Percentiles rank a stretch among this genome's conserved stretches.
phyloP scores from a whole-genome alignment of 148 eudicot species.

The Mesembryanthemum crystallinum region DNA sequence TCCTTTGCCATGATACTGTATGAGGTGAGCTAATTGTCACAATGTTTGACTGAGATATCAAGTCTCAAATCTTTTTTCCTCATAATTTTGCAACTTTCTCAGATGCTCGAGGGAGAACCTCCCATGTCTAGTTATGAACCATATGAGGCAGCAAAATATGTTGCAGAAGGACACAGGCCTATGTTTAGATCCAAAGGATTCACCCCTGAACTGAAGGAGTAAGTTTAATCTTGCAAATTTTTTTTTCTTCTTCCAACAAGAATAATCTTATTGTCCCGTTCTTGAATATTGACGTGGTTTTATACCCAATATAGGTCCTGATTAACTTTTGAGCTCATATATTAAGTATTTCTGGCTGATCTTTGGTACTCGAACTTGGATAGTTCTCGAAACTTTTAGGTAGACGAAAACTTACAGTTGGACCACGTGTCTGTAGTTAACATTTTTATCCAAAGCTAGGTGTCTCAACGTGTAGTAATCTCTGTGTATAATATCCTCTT shows the following conservation, averaged over 20 bases:
- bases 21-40: conserved; percentile 56
- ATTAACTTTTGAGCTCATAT: neutral
- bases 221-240: conserved; percentile 27
- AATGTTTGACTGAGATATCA: neutral
- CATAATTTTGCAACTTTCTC: conserved; percentile 26
- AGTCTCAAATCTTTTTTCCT: conserved; percentile 1
- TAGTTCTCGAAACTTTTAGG: neutral
- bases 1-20: conserved; percentile 94
- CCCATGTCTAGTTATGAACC: conserved; percentile 68
- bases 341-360: neutral
- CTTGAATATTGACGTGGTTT: neutral
- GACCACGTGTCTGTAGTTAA: neutral
- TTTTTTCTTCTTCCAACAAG: neutral
- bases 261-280: neutral
- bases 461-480: too few species aligned
- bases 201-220: conserved; percentile 65
- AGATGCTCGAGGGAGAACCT: conserved; percentile 88
- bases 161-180: conserved; percentile 83
- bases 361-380: neutral
- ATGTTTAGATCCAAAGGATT: conserved; percentile 58
- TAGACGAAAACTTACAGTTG: conserved; percentile 1
- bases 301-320: neutral
- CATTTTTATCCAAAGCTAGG: too few species aligned
- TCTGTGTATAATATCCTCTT: too few species aligned
- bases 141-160: conserved; percentile 72